A percentile compares a stretch with the other conserved stretches of the same genome.
Evolutionary conservation across 1,284 basidiomycete species (phyloP).

Genomic region (Sanghuangporus baumii): DNA sequence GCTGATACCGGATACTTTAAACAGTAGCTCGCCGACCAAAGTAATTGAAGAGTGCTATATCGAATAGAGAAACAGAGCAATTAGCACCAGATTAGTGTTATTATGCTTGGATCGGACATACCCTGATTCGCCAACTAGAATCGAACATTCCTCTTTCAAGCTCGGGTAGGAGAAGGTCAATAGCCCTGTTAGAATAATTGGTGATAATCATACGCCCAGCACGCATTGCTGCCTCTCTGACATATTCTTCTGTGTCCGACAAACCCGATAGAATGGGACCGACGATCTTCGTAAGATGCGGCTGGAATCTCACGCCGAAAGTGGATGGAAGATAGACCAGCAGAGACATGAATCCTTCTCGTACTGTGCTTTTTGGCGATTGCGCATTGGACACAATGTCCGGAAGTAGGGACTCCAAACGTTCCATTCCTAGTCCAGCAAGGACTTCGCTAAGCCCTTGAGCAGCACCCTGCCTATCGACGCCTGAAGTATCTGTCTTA

Average conservation of each 20-base stretch:
- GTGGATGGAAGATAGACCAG: constrained; percentile 96
- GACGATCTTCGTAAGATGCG: constrained; percentile 93
- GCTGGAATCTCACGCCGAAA: constrained; percentile 94
- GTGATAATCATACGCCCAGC: constrained; percentile 99
- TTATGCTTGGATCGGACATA: constrained; percentile 34
- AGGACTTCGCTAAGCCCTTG: constrained; percentile 97
- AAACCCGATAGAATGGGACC: constrained; percentile 90
- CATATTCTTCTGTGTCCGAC: constrained; percentile 91
- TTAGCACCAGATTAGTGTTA: not conserved
- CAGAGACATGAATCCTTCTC: constrained; percentile 98
- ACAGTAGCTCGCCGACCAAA: constrained; percentile 91
- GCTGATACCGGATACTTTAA: constrained; percentile 97
- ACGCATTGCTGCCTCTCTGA: constrained; percentile 94
- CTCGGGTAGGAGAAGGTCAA: constrained; percentile 92
- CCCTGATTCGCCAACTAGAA: constrained; percentile 89
- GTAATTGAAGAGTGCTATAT: constrained; percentile 88
- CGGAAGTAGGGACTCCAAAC: constrained; percentile 90
- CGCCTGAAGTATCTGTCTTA: constrained; percentile 91
- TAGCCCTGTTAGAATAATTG: constrained; percentile 90
- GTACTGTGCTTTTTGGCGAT: constrained; percentile 85
- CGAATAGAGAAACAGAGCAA: not conserved
- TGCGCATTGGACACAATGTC: constrained; percentile 92
- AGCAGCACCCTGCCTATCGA: constrained; percentile 96
- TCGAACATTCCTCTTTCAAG: constrained; percentile 96
- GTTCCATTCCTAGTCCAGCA: constrained; percentile 94